Base-by-base conservation (phyloP, 345 rosid genomes). In the Lagerstroemia speciosa region DNA sequence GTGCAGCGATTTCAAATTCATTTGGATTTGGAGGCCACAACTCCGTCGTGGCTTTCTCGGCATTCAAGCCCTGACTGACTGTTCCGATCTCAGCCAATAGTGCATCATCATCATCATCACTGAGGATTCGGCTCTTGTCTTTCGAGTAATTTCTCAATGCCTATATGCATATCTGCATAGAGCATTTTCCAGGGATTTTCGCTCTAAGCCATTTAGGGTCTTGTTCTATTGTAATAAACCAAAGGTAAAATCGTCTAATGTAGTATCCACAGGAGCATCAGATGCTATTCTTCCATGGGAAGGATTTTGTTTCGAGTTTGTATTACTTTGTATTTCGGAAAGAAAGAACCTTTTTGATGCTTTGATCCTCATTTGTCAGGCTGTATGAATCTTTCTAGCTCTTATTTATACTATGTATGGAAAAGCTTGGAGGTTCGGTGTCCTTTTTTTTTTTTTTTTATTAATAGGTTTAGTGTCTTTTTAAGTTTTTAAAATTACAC, bases 1-100 rank as follows among this genome's bases (percentile, higher is more conserved):
- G 64, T 76, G 69, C 82, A 95, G 98, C 87, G 68, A 95, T 95
- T 68, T 92, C 98, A 52, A 92, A 95, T 79, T 95, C 99, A 1
- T 95, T 92, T 1, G 98, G 99, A 41, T 95, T 95, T 6, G 98
- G 98, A 66, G 99, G 99, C 79, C 99, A 95, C 81, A 95, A 95
- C 89, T 90, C 99, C 0, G 99, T 94, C 0, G 99, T 89, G 34
- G 91, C 88, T 3, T 94, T 94, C 74, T 88, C 98, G 53, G 82
- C 97, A 27, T 94, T 85, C 82, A 89, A 80, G 76, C 94, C 99
- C 46, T 95, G 90, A 92, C 40, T 95, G 89, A 92, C 31, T 69
- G 62, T 27, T 65, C 65, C 8, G 45, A 8, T 48, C 24, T 36
- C 46, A 65, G 11, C 31, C 31, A 6, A 19, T 27, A 32, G n/a